Percentiles rank a stretch among this genome's conserved stretches.
phyloP scores from a whole-genome alignment of 768 basidiomycete genomes.

The Russula sp. region DNA sequence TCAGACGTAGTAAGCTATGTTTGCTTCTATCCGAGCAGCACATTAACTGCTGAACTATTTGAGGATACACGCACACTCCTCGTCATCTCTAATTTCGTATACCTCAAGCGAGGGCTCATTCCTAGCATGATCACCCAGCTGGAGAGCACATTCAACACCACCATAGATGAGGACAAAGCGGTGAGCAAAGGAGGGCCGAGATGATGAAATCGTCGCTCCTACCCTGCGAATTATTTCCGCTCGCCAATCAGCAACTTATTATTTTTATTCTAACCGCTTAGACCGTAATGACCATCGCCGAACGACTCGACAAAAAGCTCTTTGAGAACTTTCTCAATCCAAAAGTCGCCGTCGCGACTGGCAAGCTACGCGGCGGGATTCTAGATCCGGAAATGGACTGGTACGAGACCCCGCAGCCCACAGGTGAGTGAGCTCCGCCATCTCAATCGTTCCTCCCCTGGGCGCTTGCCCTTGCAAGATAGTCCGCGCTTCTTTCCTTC shows the following conservation, averaged over 20 bases:
- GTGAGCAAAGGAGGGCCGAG: slow-evolving; percentile 30
- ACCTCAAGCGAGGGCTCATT: slow-evolving; percentile 61
- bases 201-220: not conserved
- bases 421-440: slow-evolving; percentile 42
- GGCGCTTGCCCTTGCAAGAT: no score
- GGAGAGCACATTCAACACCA: slow-evolving; percentile 64
- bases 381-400: slow-evolving; percentile 81
- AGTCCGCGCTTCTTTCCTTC: not conserved
- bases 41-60: not conserved
- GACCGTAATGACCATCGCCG: slow-evolving; percentile 70
- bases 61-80: slow-evolving; percentile 84
- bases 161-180: slow-evolving; percentile 64
- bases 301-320: slow-evolving; percentile 79
- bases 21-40: not conserved
- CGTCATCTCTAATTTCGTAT: slow-evolving; percentile 82
- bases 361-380: slow-evolving; percentile 72
- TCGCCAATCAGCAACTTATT: not conserved
- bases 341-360: slow-evolving; percentile 60
- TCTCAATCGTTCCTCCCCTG: no score
- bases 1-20: slow-evolving; percentile 46
- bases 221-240: not conserved
- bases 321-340: slow-evolving; percentile 86
- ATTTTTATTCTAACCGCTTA: slow-evolving; percentile 25
- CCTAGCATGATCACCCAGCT: slow-evolving; percentile 77
- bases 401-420: slow-evolving; percentile 90